Percentiles rank a stretch among this genome's conserved stretches.
Evolutionary conservation across 441 rosid genomes (phyloP).

Genomic region (Mallotus repandus): DNA sequence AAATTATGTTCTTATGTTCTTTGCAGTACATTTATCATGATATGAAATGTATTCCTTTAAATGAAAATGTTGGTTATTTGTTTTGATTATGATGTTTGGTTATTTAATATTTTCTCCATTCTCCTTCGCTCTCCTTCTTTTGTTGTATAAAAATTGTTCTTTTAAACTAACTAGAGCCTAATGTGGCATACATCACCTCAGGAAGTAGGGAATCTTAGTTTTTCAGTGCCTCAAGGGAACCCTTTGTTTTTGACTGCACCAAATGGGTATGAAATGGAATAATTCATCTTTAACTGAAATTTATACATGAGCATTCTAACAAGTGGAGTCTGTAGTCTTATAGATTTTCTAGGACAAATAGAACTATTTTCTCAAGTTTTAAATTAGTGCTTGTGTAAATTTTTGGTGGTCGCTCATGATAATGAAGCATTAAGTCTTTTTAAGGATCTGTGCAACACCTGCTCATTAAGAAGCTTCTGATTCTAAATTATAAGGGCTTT

Average conservation of each 20-base stretch:
- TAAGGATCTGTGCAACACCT: neutral
- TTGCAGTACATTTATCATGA: neutral
- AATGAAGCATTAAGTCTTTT: neutral
- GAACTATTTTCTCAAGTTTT: neutral
- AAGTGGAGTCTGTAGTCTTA: too few relatives aligned
- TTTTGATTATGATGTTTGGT: neutral
- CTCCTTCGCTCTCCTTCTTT: neutral
- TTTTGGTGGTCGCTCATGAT: neutral
- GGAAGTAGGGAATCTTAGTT: neutral
- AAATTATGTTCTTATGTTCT: too few relatives aligned
- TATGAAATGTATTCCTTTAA: neutral
- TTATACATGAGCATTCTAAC: neutral
- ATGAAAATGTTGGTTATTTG: neutral
- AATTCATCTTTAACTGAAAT: neutral
- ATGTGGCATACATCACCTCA: too few relatives aligned
- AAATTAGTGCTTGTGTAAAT: neutral
- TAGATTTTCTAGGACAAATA: neutral
- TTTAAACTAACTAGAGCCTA: neutral
- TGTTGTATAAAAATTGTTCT: neutral
- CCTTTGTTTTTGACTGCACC: neutral
- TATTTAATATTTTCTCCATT: neutral
- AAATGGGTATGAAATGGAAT: neutral
- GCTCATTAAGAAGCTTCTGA: too few relatives aligned
- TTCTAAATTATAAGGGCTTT: too few relatives aligned
- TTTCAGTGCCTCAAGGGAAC: neutral